Evolutionary conservation across 1,284 basidiomycete species (phyloP), one percentile per base, ranked within the genome.

Genomic region (Laetiporus sulphureus): DNA sequence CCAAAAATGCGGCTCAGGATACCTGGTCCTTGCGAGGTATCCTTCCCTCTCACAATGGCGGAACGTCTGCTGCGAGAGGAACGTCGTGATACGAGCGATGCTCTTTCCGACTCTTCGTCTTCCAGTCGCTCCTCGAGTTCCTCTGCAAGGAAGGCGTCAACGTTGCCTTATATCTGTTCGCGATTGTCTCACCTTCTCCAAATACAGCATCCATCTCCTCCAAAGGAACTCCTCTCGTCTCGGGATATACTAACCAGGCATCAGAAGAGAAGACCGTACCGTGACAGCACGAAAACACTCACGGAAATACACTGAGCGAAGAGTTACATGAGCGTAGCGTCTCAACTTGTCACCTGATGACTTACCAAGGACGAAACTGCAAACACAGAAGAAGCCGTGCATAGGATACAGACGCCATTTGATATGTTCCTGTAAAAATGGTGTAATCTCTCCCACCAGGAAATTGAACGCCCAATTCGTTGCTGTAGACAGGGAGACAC

Each of bases 401-500:
- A 99, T 93, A 0, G 91, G 89, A 65, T 98, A 98, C 40, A 98
- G 66, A 39, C 89, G 75, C 94, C 95, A 99, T 24, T 77, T 76
- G 52, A 99, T 97, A 29, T 76, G 65, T 50, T 95, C 91, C 66
- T 97, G 92, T 37, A 98, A 69, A 36, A 84, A 73, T 1, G 94
- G 94, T 0, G 94, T 97, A 32, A 81, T 73, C 61, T 91, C 87
- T 18, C 94, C 94, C 33, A 98, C 91, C 51, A 91, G 61, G 64
- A 83, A 92, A 62, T 92, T 92, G 67, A 92, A 92, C 11, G 83
- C 77, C 90, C 89, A 81, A 48, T 82, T 82, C 41, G 78, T 83
- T 8, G 90, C 89, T 1, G 93, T 96, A 0, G 91, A 95, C 16
- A 96, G 57, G 5, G 90, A 94, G 12, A 96, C 93, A 22, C 94